Evolutionary conservation across 2,329 filamentous ascomycete genomes (phyloP), one percentile per base, ranked within the genome.

Genomic region (Ophiostoma novo-ulmi): DNA sequence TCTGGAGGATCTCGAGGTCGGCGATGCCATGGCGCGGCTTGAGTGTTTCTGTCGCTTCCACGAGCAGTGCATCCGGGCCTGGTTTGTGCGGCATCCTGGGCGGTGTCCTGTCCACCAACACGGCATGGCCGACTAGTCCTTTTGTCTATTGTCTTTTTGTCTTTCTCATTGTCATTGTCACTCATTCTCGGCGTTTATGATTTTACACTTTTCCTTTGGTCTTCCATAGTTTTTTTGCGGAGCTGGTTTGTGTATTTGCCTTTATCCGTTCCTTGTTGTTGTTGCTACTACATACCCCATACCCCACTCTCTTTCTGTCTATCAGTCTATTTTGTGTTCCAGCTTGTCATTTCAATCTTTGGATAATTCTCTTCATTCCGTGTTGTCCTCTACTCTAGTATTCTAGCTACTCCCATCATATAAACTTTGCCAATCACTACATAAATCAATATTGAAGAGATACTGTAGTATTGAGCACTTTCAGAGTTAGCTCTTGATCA

Each of bases 31-130:
- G 88, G 88, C 85, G n/a, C 81, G 88, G 63, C 78, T 90, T 67
- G 88, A 90, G 78, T 90, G 88, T 75, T 81, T 90, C 36, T 90
- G 88, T 76, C 83, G 87, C 22, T 90, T 90, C 75, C 88, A 90
- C 75, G 78, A 82, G 64, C 77, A 80, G 26, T 90, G 88, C 76
- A 89, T 90, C 73, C 80, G 81, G 52, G 83, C 84, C 8, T 90
- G 88, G 88, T 90, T 88, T 76, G 81, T 85, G 71, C 82, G 83
- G 69, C 86, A 88, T 72, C 87, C 87, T 1, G 88, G 88, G 2
- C 81, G 86, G 71, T 90, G 88, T 75, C 88, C 88, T 1, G 85
- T 90, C 52, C 88, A 90, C 77, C 87, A 89, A 76, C 87, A 89
- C 77, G 85, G 85, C 69, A 86, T 84, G 78, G 86, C 85, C 48